These are phyloP conservation scores for Mortierella sp. DNA, from an alignment of 371 early-diverging fungal species.

Conservation along the genomic window DNA sequence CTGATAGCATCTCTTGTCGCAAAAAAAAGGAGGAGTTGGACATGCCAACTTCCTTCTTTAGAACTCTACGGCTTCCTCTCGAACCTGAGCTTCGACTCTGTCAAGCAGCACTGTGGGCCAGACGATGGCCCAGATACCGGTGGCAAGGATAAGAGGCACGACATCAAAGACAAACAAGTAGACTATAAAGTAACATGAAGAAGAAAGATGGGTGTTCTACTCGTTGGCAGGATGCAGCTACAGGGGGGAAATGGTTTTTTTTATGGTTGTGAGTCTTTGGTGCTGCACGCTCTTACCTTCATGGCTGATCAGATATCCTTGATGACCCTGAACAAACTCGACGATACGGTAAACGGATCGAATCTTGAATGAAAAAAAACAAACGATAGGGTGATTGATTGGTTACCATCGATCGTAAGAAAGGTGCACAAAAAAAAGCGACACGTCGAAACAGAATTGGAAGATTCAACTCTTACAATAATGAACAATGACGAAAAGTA, in stretches of 20 bases:
- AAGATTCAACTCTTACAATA: conserved; percentile 24
- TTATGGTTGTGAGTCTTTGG: too few species aligned
- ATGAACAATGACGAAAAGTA: conserved; percentile 37
- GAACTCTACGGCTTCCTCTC: neutral
- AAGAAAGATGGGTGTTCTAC: neutral
- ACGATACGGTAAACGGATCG: conserved; percentile 41
- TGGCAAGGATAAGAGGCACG: conserved; percentile 34
- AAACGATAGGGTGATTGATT: neutral
- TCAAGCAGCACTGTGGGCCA: conserved; percentile 31
- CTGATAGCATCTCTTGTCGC: too few species aligned
- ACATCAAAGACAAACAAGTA: conserved; percentile 36
- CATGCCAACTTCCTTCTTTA: too few species aligned
- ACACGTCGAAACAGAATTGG: neutral
- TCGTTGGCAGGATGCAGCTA: neutral
- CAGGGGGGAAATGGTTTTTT: too few species aligned
- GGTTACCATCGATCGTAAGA: neutral
- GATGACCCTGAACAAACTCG: conserved; percentile 26
- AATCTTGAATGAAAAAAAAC: conserved; percentile 1
- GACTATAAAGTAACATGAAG: conserved; percentile 13
- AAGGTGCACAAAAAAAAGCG: neutral
- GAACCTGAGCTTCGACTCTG: conserved; percentile 11
- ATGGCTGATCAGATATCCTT: conserved; percentile 20
- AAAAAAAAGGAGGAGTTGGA: too few species aligned
- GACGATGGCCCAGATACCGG: conserved; percentile 34
- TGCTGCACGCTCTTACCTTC: conserved; percentile 38